Evolutionary conservation across 768 basidiomycete genomes (phyloP), one percentile per base, ranked within the genome.

Genomic region (Pleurotus giganteus): DNA sequence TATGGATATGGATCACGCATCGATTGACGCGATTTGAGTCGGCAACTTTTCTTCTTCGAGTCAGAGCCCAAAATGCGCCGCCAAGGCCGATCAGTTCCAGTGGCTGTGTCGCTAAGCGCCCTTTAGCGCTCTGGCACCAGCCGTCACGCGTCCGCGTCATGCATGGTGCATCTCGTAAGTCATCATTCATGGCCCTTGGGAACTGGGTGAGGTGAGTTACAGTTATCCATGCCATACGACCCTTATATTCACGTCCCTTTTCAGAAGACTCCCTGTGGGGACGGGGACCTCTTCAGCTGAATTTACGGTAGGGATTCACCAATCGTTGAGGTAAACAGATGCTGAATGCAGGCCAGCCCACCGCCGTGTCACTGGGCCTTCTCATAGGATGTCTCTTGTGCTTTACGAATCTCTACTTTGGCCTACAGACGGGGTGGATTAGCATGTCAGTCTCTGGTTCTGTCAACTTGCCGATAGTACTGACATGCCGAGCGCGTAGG

Each of bases 371-470:
- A 21, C 76, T 91, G 6, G 95, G 95, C 1, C 79, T 97, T 21
- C 71, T 83, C 11, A 94, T 96, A 54, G 94, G 94, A 19, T 88
- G 88, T 60, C 70, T 95, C 28, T 77, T 97, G 58, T 94, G 92
- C 69, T 93, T 94, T 68, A 97, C 94, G 26, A 98, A 98, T 66
- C 75, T 95, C 47, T 92, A 89, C 63, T 83, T 92, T 57, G 91
- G 91, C 7, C 77, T 94, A 3, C 90, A 93, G 69, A 91, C 91
- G 1, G 91, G 91, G 66, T 94, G 90, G 87, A 91, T 93, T 59
- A 86, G 85, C 62, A 93, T 93, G 91, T 90, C 61, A 47, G 82
- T 64, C 23, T 3, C 43, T 44, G 23, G 19, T 55, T 42, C 53
- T 53, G 4, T 50, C n/a, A 29, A 21, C 12, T 26, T 17, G 9